Base-by-base conservation (phyloP, 139 green algal species). In the Pycnococcus provasolii region DNA sequence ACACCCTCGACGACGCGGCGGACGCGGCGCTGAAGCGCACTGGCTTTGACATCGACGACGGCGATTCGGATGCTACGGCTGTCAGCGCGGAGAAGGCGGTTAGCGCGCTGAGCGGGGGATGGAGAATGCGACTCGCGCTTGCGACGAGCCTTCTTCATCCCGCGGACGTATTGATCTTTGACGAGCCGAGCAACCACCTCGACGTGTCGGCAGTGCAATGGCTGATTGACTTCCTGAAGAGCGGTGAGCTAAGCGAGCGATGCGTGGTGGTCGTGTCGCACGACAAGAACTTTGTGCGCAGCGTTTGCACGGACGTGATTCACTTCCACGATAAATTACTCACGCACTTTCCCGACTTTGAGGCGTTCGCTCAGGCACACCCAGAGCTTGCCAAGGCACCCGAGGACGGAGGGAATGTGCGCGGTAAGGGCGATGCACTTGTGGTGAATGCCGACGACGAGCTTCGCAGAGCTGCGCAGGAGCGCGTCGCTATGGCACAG, bases 231-330 rank as follows among this genome's bases (percentile, higher is more conserved):
- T 70, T 70, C 55, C 52, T 78, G 2, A 40, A 45, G 43, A n/a
- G 42, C 8, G 13, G 37, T 0, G 46, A 5, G 6, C 50, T 55
- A 11, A 55, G 50, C 50, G 45, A 59, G 15, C 81, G 81, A 57
- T 63, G 89, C 47, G 77, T 96, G 51, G 79, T 96, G 40, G 90
- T 96, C n/a, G 90, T 96, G 45, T 90, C 80, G 15, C 90, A 96
- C 79, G 90, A 96, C 79, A 77, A 90, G 37, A 89, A 94, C 74
- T 96, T 96, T 77, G 82, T 96, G 9, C 95, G 96, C 79, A 86
- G 76, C 11, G 80, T 96, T n/a, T 95, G 88, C 68, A 97, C 91
- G 3, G 72, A 77, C 37, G 69, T 76, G 2, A 74, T 74, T 37
- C 67, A 74, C 57, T 68, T 74, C 42, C 45, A 68, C 37, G 62